Evolutionary conservation across 148 eudicot species (phyloP).

Genomic region (Cornus suecica): DNA sequence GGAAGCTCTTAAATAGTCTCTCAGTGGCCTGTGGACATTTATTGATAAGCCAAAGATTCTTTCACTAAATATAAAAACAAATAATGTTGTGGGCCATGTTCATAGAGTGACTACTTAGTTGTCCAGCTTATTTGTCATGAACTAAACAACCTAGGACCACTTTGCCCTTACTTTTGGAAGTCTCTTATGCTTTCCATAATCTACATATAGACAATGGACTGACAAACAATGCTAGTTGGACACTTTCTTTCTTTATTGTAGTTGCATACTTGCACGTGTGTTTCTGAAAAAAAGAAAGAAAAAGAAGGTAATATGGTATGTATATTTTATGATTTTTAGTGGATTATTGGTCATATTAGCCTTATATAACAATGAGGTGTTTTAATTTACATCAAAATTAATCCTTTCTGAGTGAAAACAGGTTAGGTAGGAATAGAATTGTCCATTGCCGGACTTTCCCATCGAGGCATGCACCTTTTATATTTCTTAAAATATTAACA

Average conservation of each 20-base stretch:
- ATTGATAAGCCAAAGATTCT: neutral
- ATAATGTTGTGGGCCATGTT: neutral
- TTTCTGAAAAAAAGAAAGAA: neutral
- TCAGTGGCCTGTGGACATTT: no score
- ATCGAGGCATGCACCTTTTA: no score
- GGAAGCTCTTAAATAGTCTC: no score
- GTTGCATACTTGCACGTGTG: no score
- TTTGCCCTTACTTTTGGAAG: neutral
- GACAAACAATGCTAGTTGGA: neutral
- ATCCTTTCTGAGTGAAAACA: neutral
- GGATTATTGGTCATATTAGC: neutral
- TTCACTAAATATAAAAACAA: neutral
- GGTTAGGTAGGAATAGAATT: neutral
- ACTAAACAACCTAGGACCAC: slow-evolving; percentile 10
- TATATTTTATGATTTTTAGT: neutral
- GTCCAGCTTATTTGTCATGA: slow-evolving; percentile 6
- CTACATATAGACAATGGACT: neutral
- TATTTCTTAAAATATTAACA: neutral
- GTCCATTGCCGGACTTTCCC: neutral
- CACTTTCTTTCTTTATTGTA: neutral
- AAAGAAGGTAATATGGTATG: neutral
- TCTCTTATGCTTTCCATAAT: no score
- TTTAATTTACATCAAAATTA: no score
- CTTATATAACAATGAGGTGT: neutral
- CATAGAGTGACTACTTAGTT: neutral